phyloP scores from a whole-genome alignment of 805 yeast genomes.

The Isabelozyma pseudorhagii region DNA sequence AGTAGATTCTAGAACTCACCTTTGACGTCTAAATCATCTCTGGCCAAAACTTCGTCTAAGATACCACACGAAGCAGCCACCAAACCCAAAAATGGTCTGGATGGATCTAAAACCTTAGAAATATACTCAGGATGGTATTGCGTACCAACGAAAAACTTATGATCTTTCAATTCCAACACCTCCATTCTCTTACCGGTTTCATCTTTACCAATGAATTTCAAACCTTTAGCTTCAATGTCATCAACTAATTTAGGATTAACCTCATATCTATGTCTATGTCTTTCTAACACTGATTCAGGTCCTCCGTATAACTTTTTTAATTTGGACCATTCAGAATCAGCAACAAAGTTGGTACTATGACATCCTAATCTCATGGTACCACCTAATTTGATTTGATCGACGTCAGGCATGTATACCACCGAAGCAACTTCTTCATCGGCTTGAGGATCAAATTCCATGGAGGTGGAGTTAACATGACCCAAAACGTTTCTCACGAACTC shows the following conservation, averaged over 20 bases:
- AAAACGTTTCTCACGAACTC: constrained; percentile 84
- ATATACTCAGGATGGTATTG: constrained; percentile 99
- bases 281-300: constrained; percentile 67
- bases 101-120: constrained; percentile 94
- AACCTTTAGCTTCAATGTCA: constrained; percentile 71
- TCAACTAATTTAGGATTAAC: constrained; percentile 82
- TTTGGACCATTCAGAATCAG: constrained; percentile 60
- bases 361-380: constrained; percentile 99
- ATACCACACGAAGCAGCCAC: constrained; percentile 92
- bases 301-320: constrained; percentile 80
- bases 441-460: constrained; percentile 77
- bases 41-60: constrained; percentile 59
- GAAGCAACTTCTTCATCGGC: constrained; percentile 61
- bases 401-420: constrained; percentile 98
- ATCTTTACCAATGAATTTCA: constrained; percentile 90
- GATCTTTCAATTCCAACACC: constrained; percentile 78
- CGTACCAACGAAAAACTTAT: constrained; percentile 90
- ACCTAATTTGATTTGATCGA: constrained; percentile 91
- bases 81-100: constrained; percentile 92
- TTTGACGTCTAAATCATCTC: constrained; percentile 40
- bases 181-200: constrained; percentile 92
- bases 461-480: constrained; percentile 64
- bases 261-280: constrained; percentile 99
- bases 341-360: constrained; percentile 81
- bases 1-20: constrained; percentile 36